Conservation (phyloP, 345 rosid species). For the Sonneratia caseolaris region DNA sequence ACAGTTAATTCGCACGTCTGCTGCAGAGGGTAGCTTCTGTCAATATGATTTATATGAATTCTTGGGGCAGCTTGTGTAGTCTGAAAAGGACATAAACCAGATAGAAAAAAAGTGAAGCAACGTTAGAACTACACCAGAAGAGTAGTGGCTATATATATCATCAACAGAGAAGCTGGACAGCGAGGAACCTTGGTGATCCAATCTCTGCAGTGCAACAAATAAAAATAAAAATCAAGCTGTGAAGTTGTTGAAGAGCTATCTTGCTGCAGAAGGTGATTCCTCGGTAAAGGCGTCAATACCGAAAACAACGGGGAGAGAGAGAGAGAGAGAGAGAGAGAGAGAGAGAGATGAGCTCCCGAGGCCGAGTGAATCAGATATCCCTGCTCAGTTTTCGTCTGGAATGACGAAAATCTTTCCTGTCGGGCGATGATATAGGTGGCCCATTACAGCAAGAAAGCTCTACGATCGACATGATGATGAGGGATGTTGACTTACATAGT, state of each 20-base stretch:
- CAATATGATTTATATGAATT: conserved; percentile 48
- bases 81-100: too few relatives aligned
- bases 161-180: conserved; percentile 25
- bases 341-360: conserved; percentile 13
- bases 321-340: conserved; percentile 12
- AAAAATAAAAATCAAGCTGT: too few relatives aligned
- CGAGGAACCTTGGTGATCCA: conserved; percentile 10
- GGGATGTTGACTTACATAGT: conserved; percentile 7
- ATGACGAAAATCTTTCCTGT: conserved; percentile 14
- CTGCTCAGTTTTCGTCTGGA: conserved; percentile 6
- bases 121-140: conserved; percentile 61
- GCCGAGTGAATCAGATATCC: conserved; percentile 5
- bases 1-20: not conserved
- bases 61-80: too few relatives aligned
- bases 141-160: conserved; percentile 35
- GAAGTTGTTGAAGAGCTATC: too few relatives aligned
- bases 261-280: not conserved
- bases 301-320: not conserved
- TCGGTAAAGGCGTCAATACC: not conserved
- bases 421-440: conserved; percentile 12
- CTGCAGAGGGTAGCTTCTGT: conserved; percentile 42
- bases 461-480: conserved; percentile 13
- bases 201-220: too few relatives aligned
- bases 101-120: conserved; percentile 54
- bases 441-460: conserved; percentile 19